phyloP scores from a whole-genome alignment of 75 land plant genomes.

The Pseudotsuga menziesii region DNA sequence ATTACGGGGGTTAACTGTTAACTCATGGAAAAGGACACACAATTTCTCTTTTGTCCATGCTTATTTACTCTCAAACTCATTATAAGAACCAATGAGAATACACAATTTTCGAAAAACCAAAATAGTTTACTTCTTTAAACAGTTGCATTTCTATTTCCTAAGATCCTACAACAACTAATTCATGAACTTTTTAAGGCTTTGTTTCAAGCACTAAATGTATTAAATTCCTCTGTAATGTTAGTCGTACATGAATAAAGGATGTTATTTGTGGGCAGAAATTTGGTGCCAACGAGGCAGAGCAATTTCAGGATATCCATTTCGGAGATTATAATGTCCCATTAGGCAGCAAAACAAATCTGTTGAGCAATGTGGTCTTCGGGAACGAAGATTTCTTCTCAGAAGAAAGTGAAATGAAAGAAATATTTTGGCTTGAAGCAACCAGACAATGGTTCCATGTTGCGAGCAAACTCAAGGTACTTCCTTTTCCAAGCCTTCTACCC shows the following conservation, averaged over 20 bases:
- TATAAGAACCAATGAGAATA: too few relatives aligned
- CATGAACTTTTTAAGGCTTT: too few relatives aligned
- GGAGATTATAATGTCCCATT: conserved; percentile 45
- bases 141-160: too few relatives aligned
- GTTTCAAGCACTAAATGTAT: too few relatives aligned
- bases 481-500: not conserved
- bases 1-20: too few relatives aligned
- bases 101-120: too few relatives aligned
- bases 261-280: not conserved
- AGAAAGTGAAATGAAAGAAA: conserved; percentile 43
- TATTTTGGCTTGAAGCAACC: conserved; percentile 52
- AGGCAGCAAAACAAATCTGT: conserved; percentile 33
- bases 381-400: conserved; percentile 44
- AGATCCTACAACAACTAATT: too few relatives aligned
- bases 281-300: conserved; percentile 3
- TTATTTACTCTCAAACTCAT: too few relatives aligned
- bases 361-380: conserved; percentile 44
- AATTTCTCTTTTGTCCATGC: too few relatives aligned
- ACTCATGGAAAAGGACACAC: too few relatives aligned
- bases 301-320: conserved; percentile 25
- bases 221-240: not conserved
- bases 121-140: too few relatives aligned
- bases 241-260: not conserved
- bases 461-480: conserved; percentile 35
- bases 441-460: conserved; percentile 27